Conservation (phyloP, 148 eudicot species). For the Camellia lanceoleosa region DNA sequence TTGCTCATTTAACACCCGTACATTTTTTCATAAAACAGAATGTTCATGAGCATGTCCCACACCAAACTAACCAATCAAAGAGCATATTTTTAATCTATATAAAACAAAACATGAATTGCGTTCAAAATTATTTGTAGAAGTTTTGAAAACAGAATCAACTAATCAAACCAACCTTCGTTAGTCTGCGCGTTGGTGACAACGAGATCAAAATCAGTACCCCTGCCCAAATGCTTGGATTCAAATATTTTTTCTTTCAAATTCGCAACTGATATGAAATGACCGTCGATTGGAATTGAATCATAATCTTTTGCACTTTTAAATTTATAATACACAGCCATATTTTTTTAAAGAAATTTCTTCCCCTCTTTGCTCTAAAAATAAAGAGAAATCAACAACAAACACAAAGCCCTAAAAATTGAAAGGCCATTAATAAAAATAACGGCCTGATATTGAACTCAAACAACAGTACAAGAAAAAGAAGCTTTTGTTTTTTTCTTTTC, state of each 20-base stretch:
- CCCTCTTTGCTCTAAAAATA: conserved; percentile 8
- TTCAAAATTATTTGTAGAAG: conserved; percentile 7
- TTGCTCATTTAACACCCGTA: not conserved
- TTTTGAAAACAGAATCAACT: conserved; percentile 12
- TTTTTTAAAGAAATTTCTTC: conserved; percentile 14
- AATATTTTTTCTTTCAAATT: conserved; percentile 80
- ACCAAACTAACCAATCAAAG: not conserved
- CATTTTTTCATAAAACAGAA: not conserved
- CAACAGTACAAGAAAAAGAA: conserved; percentile 29
- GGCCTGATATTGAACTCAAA: conserved; percentile 33
- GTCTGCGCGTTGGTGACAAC: conserved; percentile 96
- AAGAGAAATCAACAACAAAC: conserved; percentile 20
- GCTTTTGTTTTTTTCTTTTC: not conserved
- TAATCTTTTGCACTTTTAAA: conserved; percentile 98
- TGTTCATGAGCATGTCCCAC: not conserved
- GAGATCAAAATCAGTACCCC: conserved; percentile 93
- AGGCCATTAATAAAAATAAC: conserved; percentile 2
- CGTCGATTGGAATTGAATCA: conserved; percentile 73
- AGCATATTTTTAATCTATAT: not conserved
- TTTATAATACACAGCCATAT: conserved; percentile 93
- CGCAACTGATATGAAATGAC: conserved; percentile 80
- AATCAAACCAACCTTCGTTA: conserved; percentile 85
- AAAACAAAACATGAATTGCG: not conserved
- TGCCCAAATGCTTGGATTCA: conserved; percentile 90
- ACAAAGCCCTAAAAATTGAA: conserved; percentile 15